Percentiles rank a stretch among this genome's conserved stretches.
Evolutionary conservation across 257 asterid genomes (phyloP).

Genomic region (Cynanchum wilfordii): DNA sequence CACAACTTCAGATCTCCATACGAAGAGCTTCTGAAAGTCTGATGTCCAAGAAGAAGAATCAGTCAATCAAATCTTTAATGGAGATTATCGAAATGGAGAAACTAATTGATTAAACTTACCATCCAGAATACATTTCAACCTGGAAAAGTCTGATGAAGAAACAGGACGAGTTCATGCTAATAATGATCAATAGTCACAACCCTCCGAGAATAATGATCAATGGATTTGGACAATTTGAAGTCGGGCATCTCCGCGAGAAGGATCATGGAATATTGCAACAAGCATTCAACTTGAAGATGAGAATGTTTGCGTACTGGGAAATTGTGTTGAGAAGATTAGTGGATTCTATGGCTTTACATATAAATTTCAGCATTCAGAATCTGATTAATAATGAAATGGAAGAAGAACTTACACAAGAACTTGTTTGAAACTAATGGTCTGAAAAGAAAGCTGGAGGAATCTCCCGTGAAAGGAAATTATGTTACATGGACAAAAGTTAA

Average conservation of each 20-base stretch:
- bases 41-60: slow-evolving; percentile 16
- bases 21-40: slow-evolving; percentile 5
- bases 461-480: slow-evolving; percentile 25
- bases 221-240: slow-evolving; percentile 16
- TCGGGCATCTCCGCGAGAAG: slow-evolving; percentile 14
- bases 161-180: slow-evolving; percentile 10
- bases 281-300: slow-evolving; percentile 26
- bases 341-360: slow-evolving; percentile 33
- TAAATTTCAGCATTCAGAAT: slow-evolving; percentile 18
- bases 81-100: slow-evolving; percentile 22
- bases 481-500: no score
- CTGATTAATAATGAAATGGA: slow-evolving; percentile 29
- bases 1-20: not conserved
- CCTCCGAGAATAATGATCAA: not conserved
- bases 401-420: slow-evolving; percentile 18
- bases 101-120: slow-evolving; percentile 12
- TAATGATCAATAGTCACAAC: not conserved
- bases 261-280: not conserved
- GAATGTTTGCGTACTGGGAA: slow-evolving; percentile 26
- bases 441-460: slow-evolving; percentile 24
- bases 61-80: slow-evolving; percentile 25
- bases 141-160: slow-evolving; percentile 15
- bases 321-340: slow-evolving; percentile 28
- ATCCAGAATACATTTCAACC: slow-evolving; percentile 9
- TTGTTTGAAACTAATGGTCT: slow-evolving; percentile 21